Evolutionary conservation across 495 filamentous ascomycete species (phyloP), one percentile per base, ranked within the genome.

Genomic region (Neurospora terricola): DNA sequence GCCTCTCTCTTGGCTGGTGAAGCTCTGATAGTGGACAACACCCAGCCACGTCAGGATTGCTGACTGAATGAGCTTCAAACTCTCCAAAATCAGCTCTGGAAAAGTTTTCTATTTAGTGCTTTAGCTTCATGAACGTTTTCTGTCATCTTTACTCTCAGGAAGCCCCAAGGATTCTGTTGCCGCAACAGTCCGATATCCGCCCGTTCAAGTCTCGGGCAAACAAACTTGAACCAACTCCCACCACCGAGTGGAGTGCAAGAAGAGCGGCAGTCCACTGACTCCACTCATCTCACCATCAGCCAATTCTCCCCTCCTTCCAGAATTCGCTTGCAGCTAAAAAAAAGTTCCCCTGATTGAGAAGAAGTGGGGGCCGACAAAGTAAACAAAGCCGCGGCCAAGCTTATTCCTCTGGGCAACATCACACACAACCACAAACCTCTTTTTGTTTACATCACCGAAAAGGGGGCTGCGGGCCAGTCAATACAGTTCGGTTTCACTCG

Each of bases 1-100:
- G 54, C 34, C 54, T 62, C 27, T 62, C 23, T 62, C 18, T 62
- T 62, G 48, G 48, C 48, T 62, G 38, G 74, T 77, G 72, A 78
- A 76, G 18, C 16, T 21, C 18, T 74, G 78, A 30, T 80, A 80
- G 71, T 4, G 69, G 10, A 73, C 10, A 36, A 80, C 78, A 54
- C 69, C 71, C 73, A 71, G 69, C 74, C 71, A 75, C 74, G 37
- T 34, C 7, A 10, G 16, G 1, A 21, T 16, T 37, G 0, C 16
- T 18, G 38, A 14, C 34, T 37, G 18, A n/a, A 70, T 34, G 16
- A 10, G 18, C 34, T 40, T 37, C 69, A 70, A 42, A 39, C 18
- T n/a, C 11, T 11, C 23, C 12, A 14, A 30, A 3, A 16, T 62
- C 23, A 62, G 54, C 23, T 62, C 21, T 62, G 2, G 5, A 62